Evolutionary conservation across 352 stramenopile species (phyloP).

Genomic region (Globisporangium takayamanum): DNA sequence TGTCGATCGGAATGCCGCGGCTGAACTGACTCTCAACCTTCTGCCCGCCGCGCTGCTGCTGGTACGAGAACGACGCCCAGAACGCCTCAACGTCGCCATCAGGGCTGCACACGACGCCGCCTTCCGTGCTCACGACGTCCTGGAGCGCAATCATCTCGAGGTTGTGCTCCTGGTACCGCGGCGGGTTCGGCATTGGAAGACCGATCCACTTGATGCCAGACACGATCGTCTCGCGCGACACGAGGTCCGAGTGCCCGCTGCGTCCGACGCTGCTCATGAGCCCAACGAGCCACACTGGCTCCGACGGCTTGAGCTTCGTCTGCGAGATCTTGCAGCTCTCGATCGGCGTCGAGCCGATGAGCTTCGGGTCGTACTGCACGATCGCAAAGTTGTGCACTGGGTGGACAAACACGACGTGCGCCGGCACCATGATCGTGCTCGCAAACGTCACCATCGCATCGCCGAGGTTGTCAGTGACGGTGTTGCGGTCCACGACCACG

Average conservation of each 20-base stretch:
- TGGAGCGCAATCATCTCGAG: conserved; percentile 84
- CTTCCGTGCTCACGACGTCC: conserved; percentile 76
- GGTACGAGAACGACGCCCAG: conserved; percentile 85
- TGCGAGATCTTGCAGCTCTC: conserved; percentile 68
- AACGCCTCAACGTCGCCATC: conserved; percentile 74
- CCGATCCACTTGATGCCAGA: conserved; percentile 84
- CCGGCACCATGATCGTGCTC: conserved; percentile 85
- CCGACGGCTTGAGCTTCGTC: conserved; percentile 52
- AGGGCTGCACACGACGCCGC: conserved; percentile 68
- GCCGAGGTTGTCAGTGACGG: conserved; percentile 82
- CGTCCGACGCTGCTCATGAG: conserved; percentile 78
- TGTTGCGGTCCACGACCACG: conserved; percentile 91
- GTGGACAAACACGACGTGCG: conserved; percentile 88
- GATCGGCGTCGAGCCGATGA: conserved; percentile 80
- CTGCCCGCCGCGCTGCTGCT: conserved; percentile 61
- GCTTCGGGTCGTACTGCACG: conserved; percentile 87
- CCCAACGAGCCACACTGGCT: conserved; percentile 81
- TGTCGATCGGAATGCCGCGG: conserved; percentile 78
- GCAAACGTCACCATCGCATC: conserved; percentile 89
- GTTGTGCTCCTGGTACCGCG: conserved; percentile 85
- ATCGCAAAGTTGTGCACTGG: conserved; percentile 92
- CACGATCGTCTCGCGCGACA: conserved; percentile 82
- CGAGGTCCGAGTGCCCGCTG: conserved; percentile 73
- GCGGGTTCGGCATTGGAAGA: conserved; percentile 73
- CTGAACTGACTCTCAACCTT: conserved; percentile 87